Base-by-base conservation (phyloP, 805 yeast species). In the Candida loeiensis region DNA sequence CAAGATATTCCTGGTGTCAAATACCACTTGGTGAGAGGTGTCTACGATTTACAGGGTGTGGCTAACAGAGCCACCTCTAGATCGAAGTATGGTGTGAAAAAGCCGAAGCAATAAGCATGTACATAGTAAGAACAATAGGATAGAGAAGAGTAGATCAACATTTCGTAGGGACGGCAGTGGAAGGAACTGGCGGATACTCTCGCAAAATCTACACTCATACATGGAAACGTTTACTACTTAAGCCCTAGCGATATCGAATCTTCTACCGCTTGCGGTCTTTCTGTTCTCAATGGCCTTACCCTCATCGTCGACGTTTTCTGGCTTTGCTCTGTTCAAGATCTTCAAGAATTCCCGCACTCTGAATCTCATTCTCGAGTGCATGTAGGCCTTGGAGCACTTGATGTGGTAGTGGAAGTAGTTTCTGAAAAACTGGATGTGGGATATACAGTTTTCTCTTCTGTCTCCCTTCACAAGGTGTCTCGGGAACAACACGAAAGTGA, bases 1-100 rank as follows among this genome's bases (percentile, higher is more conserved):
- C 96, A 90, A 59, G 99, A 93, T 80, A 72, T 91, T 54, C 99
- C 99, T 18, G 99, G 99, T 76, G 96, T 93, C 36, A 90, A 88
- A 61, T 93, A 93, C 64, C 93, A 86, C 65, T 73, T 88, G 51
- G 85, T 93, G 15, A 80, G 99, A 70, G 99, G 99, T 36, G 86
- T 89, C 6, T 78, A 82, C 58, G 99, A 91, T 70, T 73, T 93
- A 56, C 84, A 89, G 36, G 98, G 97, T 37, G 99, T 93, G 22
- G 96, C 95, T 26, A 88, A 89, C 58, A 80, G 98, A 67, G 74
- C 80, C 36, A 82, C 95, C 4, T 82, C 95, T 12, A 80, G 99
- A 61, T 83, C 95, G 30, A 88, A 85, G 62, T 93, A 91, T 55
- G 99, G 99, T 43, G 95, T 84, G 36, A 89, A 91, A 73, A 84